Conservation (phyloP, 192 early-diverging fungal genomes). For the Radiomyces spectabilis region DNA sequence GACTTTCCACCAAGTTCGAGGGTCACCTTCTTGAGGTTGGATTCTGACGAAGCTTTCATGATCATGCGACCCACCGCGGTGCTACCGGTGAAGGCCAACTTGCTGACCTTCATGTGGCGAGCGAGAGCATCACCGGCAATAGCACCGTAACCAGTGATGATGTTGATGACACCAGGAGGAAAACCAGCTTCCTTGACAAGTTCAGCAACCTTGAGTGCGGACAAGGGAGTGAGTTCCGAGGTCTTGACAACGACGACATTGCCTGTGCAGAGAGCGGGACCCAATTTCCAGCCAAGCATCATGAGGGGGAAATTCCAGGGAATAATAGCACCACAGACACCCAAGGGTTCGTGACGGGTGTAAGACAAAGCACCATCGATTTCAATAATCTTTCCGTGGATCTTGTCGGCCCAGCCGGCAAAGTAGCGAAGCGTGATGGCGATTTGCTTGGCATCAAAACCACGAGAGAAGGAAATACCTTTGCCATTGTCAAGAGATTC, state of each 20-base stretch:
- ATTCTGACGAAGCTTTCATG: conserved; percentile 48
- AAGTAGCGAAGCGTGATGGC: conserved; percentile 66
- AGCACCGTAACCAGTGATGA: conserved; percentile 59
- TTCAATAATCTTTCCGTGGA: conserved; percentile 30
- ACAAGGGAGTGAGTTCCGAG: conserved; percentile 52
- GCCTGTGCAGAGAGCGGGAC: conserved; percentile 60
- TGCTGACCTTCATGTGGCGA: conserved; percentile 55
- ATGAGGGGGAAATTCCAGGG: conserved; percentile 65
- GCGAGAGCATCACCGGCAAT: conserved; percentile 46
- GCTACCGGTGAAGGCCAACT: conserved; percentile 75
- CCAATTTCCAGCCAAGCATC: conserved; percentile 67
- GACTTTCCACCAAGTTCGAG: conserved; percentile 91
- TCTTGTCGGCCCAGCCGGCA: conserved; percentile 59
- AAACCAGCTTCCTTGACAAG: conserved; percentile 59
- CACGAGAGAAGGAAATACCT: conserved; percentile 38
- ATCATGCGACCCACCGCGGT: conserved; percentile 59
- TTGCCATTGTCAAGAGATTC: conserved; percentile 61
- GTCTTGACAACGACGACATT: conserved; percentile 71
- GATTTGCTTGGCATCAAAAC: conserved; percentile 48
- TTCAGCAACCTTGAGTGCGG: conserved; percentile 49
- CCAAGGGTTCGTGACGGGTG: conserved; percentile 48
- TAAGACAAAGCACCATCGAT: conserved; percentile 23
- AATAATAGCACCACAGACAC: conserved; percentile 63
- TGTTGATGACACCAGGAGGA: conserved; percentile 67
- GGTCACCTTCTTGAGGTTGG: conserved; percentile 66